Conservation (phyloP, 176 grass and related monocot genomes). For the Musa itinerans region DNA sequence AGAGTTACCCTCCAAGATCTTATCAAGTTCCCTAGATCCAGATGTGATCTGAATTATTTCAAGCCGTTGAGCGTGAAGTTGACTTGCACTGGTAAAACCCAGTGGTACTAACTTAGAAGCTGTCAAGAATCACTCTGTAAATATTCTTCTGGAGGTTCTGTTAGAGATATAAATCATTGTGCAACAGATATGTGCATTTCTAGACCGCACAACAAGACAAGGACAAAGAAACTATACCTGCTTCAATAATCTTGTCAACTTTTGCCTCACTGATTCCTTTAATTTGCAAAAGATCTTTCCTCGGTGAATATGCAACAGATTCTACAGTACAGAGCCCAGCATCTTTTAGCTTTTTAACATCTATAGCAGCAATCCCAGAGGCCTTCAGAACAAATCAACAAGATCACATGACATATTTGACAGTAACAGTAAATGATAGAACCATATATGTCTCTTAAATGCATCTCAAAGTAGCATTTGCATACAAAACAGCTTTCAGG, state of each 20-base stretch:
- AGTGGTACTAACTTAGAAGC: slow-evolving; percentile 88
- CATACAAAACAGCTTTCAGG: background rate
- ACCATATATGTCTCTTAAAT: background rate
- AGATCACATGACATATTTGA: background rate
- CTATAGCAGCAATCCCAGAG: slow-evolving; percentile 83
- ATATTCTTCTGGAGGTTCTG: background rate
- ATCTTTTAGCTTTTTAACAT: slow-evolving; percentile 96
- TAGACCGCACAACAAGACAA: slow-evolving; percentile 2
- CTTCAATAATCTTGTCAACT: slow-evolving; percentile 96
- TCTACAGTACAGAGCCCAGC: slow-evolving; percentile 88
- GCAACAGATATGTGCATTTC: slow-evolving; percentile 2
- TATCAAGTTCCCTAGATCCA: slow-evolving; percentile 91
- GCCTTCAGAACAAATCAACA: slow-evolving; percentile 38
- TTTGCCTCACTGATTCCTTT: slow-evolving; percentile 97
- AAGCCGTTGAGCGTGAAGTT: slow-evolving; percentile 85
- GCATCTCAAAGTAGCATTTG: background rate
- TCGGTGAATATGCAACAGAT: slow-evolving; percentile 66
- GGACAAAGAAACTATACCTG: slow-evolving; percentile 31
- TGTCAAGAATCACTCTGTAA: slow-evolving; percentile 19
- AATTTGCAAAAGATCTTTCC: slow-evolving; percentile 95
- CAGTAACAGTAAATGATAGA: background rate
- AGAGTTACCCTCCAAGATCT: slow-evolving; percentile 71
- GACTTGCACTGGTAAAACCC: slow-evolving; percentile 85
- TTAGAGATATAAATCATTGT: slow-evolving; percentile 6
- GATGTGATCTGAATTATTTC: slow-evolving; percentile 91